Base-by-base conservation (phyloP, 441 rosid genomes). In the Syzygium syzygioides region DNA sequence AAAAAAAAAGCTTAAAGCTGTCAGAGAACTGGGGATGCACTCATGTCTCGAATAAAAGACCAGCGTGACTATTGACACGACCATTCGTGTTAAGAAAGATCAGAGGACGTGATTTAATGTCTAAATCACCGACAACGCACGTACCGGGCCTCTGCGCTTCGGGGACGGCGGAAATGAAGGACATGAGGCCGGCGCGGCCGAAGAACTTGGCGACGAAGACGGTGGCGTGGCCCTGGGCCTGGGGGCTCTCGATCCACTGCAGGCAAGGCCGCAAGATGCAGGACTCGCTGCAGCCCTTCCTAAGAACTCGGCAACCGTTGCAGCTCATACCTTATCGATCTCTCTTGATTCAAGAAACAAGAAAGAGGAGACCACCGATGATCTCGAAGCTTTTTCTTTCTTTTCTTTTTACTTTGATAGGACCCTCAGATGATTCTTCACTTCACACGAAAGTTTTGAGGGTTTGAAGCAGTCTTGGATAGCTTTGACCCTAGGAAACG, bases 151-250 rank as follows among this genome's bases (percentile, higher is more conserved):
- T 94, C 55, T 95, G 95, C 7, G 90, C 28, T 88, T 95, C 95
- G 1, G 95, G 95, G 71, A 94, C 97, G 89, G 94, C 91, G 62
- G 97, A 94, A 89, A 95, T 94, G 92, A 95, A 94, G 89, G 97
- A 94, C 95, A 94, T 94, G 89, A 95, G 95, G 50, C 95, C 95
- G 56, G 96, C 95, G 71, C 97, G 97, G 54, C 97, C 97, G 14
- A 94, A 95, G 87, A 95, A 94, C 92, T 94, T 95, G 89, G 97
- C 95, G 25, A 94, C 96, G 41, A 95, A 95, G 55, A 94, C 94
- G 28, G 97, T 95, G 52, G 97, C 97, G 85, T 95, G 95, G 25
- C 97, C 97, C 91, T 95, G 97, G 7, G 97, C 90, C 87, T 94
- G 95, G 7, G 97, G 92, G 89, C 85, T 89, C 89, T 95, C 95